phyloP scores from a whole-genome alignment of 23 red algal species.

The Gracilaria gracilis region DNA sequence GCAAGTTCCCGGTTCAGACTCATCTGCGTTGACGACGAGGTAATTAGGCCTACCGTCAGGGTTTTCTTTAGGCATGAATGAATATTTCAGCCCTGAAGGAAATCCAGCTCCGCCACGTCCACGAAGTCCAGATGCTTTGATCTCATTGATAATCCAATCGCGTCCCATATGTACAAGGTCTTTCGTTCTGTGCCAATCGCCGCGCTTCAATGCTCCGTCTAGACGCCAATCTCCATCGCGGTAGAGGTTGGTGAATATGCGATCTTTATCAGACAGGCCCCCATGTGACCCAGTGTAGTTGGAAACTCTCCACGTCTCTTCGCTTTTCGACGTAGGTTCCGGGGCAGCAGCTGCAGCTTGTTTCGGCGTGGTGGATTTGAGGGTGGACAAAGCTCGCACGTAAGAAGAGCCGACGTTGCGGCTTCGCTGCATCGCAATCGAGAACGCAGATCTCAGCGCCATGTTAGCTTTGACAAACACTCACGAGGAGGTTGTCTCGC shows the following conservation, averaged over 20 bases:
- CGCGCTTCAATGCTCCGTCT: conserved; percentile 89
- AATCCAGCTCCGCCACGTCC: conserved; percentile 98
- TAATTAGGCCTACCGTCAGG: conserved; percentile 93
- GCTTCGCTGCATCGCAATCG: background rate
- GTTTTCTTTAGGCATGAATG: conserved; percentile 94
- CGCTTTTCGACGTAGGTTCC: conserved; percentile 29
- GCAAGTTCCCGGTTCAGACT: conserved; percentile 98
- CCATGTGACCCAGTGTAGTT: conserved; percentile 81
- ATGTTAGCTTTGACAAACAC: background rate
- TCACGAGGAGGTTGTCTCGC: background rate
- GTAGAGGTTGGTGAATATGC: conserved; percentile 98
- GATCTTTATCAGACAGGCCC: conserved; percentile 86
- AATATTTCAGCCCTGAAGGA: conserved; percentile 95
- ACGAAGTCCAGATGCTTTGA: conserved; percentile 94
- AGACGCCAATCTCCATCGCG: conserved; percentile 81
- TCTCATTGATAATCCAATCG: conserved; percentile 94
- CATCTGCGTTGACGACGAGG: conserved; percentile 99
- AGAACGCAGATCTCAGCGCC: conserved; percentile 9
- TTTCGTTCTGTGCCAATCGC: conserved; percentile 99
- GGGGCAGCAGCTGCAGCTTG: conserved; percentile 24
- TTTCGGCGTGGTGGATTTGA: conserved; percentile 9
- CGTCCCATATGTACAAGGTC: conserved; percentile 94
- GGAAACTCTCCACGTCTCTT: conserved; percentile 94
- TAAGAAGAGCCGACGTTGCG: background rate
- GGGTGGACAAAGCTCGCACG: background rate